Conservation (phyloP, 192 early-diverging fungal genomes). For the Coemansia sp. region DNA sequence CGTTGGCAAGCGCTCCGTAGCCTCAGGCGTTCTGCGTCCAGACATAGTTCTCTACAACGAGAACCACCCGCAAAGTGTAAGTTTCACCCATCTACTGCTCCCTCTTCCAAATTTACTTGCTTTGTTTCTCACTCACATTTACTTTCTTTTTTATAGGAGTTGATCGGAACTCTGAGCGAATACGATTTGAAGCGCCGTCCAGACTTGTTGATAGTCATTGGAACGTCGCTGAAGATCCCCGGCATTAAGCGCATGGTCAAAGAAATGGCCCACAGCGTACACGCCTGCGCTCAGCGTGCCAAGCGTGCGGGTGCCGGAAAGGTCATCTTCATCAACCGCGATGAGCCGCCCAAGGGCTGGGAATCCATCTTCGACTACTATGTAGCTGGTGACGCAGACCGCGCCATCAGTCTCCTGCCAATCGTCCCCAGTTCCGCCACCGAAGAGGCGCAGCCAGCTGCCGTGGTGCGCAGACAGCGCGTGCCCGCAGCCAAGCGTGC, state of each 20-base stretch:
- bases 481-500: neutral
- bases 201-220: conserved; percentile 56
- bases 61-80: conserved; percentile 47
- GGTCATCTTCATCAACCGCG: conserved; percentile 50
- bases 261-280: conserved; percentile 54
- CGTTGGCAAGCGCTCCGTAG: conserved; percentile 74
- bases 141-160: conserved; percentile 24
- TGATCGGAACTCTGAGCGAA: conserved; percentile 46
- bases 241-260: conserved; percentile 55
- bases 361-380: conserved; percentile 55
- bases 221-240: conserved; percentile 56
- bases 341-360: conserved; percentile 53
- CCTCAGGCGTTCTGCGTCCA: conserved; percentile 81
- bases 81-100: neutral
- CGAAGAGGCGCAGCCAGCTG: neutral
- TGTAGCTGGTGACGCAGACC: conserved; percentile 46
- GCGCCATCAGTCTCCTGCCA: conserved; percentile 28
- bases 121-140: neutral
- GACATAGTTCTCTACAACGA: conserved; percentile 97
- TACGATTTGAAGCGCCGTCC: conserved; percentile 51
- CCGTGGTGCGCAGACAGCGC: neutral
- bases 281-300: conserved; percentile 20
- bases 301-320: conserved; percentile 46
- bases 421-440: neutral
- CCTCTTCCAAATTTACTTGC: neutral